Base-by-base conservation (phyloP, 1,139 yeast genomes). In the Scheffersomyces quercinus region DNA sequence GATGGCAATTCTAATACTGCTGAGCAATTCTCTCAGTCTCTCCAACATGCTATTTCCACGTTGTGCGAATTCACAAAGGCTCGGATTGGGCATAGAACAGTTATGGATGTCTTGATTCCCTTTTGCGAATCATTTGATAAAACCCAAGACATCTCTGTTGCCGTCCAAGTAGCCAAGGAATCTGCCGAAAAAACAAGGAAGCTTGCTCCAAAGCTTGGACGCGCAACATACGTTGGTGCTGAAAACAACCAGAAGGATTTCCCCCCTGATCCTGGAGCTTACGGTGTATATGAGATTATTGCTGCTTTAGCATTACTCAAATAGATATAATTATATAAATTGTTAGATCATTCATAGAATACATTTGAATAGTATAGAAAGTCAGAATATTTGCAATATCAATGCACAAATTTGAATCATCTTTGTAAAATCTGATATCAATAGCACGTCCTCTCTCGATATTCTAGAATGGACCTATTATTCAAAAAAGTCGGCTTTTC, bases 101-200 rank as follows among this genome's bases (percentile, higher is more conserved):
- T 77, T 20, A 77, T 77, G 72, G 82, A 77, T 54, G 81, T 76
- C 2, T 64, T 77, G 48, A 74, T 75, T 46, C 82, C 81, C 34
- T 76, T 75, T 55, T 70, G 68, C 36, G 59, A 60, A 15, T 50
- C 60, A 3, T 65, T 68, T 43, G 45, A 51, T 5, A 49, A 56
- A 14, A 52, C 67, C 1, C 51, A 59, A 37, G 64, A 62, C 47
- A 40, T 40, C 32, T 24, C 20, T 7, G 14, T 5, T 2, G 38
- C 42, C 6, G 36, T 40, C 26, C 15, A 33, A 24, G 38, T 29
- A 3, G 78, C 79, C 1, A 52, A 58, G 37, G 54, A 58, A 8
- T 65, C 73, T 4, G 78, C 77, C 8, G 78, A 73, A 49, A 66
- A 65, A 14, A 73, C 79, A 1, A 59, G 72, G 43, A 62, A 58